Percentiles rank a stretch among this genome's conserved stretches.
phyloP scores from a whole-genome alignment of 306 rosid species.

The Medicago ruthenica region DNA sequence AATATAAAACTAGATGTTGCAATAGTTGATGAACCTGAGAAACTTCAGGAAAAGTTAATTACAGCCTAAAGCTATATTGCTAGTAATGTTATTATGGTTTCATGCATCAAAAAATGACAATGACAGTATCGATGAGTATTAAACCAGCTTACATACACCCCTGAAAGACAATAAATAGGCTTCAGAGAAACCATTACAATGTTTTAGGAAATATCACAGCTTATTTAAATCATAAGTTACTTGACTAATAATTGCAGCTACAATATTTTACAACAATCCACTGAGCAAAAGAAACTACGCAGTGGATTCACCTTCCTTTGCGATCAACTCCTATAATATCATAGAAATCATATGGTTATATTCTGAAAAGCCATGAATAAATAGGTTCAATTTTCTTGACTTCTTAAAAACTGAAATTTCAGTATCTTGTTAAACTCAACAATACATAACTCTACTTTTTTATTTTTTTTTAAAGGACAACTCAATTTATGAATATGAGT shows the following conservation, averaged over 20 bases:
- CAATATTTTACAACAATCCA: conserved; percentile 39
- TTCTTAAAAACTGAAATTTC: conserved; percentile 5
- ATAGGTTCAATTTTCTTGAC: conserved; percentile 15
- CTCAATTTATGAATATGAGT: conserved; percentile 7
- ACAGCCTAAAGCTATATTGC: conserved; percentile 24
- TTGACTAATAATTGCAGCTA: conserved; percentile 37
- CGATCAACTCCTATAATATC: conserved; percentile 48
- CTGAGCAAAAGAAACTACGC: conserved; percentile 36
- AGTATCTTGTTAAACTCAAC: too few relatives aligned
- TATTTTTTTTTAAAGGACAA: too few relatives aligned
- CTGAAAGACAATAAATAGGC: neutral
- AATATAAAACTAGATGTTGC: conserved; percentile 2
- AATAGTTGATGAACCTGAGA: conserved; percentile 18
- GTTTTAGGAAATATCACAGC: conserved; percentile 10
- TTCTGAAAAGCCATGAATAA: conserved; percentile 23
- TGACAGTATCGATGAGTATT: neutral
- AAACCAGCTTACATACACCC: neutral
- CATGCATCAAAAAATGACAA: conserved; percentile 30
- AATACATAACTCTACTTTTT: too few relatives aligned
- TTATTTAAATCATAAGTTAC: conserved; percentile 32
- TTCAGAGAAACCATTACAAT: neutral
- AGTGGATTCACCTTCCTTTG: conserved; percentile 53
- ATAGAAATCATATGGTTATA: conserved; percentile 33
- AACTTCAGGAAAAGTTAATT: conserved; percentile 24
- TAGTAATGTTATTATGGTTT: conserved; percentile 2